Conservation (phyloP, 2,329 filamentous ascomycete species). For the Sporothrix curviconia region DNA sequence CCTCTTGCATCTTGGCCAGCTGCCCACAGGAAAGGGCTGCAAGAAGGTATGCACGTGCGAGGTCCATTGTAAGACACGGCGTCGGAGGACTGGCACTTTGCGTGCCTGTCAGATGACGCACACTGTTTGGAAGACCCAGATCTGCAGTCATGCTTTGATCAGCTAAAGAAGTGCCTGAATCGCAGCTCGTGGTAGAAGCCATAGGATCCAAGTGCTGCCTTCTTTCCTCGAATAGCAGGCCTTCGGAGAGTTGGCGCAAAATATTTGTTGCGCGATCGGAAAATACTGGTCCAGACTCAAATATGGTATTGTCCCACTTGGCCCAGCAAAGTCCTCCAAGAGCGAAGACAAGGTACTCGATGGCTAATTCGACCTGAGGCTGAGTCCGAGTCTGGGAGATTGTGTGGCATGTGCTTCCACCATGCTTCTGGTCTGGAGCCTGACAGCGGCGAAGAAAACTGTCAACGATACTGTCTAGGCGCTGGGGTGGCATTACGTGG, state of each 20-base stretch:
- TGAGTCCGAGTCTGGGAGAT: neutral
- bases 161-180: too few species aligned
- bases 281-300: constrained; percentile 11
- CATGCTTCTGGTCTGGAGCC: too few species aligned
- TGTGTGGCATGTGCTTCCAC: too few species aligned
- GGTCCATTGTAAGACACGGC: constrained; percentile 7
- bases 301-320: constrained; percentile 7
- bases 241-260: neutral
- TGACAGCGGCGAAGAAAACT: neutral
- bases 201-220: neutral
- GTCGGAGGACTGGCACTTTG: neutral
- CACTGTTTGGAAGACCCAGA: too few species aligned
- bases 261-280: constrained; percentile 13
- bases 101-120: neutral
- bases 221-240: too few species aligned
- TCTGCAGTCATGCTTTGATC: too few species aligned
- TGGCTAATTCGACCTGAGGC: neutral
- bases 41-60: constrained; percentile 18
- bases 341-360: constrained; percentile 18
- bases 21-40: constrained; percentile 18
- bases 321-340: constrained; percentile 16
- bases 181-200: too few species aligned
- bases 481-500: constrained; percentile 11
- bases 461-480: neutral
- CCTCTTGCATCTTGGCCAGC: constrained; percentile 13